Evolutionary conservation across 2,329 filamentous ascomycete genomes (phyloP), one percentile per base, ranked within the genome.

Genomic region (Diplocarpon rosae): DNA sequence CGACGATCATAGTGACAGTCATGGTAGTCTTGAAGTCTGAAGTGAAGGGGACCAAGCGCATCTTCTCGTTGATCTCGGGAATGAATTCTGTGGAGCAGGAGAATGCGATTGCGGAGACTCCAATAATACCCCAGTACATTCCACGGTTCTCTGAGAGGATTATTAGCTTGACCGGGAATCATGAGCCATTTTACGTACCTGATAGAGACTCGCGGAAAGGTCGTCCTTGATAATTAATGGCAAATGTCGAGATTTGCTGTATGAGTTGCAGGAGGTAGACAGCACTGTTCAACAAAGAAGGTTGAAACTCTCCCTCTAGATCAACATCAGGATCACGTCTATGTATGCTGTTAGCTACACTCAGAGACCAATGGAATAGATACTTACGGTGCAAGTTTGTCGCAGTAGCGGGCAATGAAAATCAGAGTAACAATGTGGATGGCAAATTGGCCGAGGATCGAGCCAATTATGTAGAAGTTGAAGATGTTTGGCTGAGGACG

Each of bases 401-500:
- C 88, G 47, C 94, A 94, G 57, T 86, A 88, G 51, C 82, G 80
- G 17, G 90, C 88, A 55, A 98, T 83, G 66, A 95, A 98, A 62
- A 98, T 89, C 38, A 98, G 71, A 0, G 92, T 96, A 34, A 73
- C 81, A 55, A 96, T 95, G 64, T 98, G 92, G 43, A 98, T 80
- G 31, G 90, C 90, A 61, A 98, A 98, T 66, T 98, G 92, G 42
- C 89, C 92, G 29, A 98, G 80, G 47, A 98, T 92, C 14, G 89
- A 95, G 35, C 92, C 90, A 55, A 98, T 95, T 63, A 98, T 96
- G 71, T 98, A 98, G 42, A 88, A 76, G 69, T 98, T 98, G 74
- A 96, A 96, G 62, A 98, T 98, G 66, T 96, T 95, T 44, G 90
- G 89, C 68, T 98, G 92, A 0, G 92, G 92, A 32, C 92, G 84